Evolutionary conservation across 2,329 filamentous ascomycete species (phyloP).

Genomic region (Aspergillus tanneri): DNA sequence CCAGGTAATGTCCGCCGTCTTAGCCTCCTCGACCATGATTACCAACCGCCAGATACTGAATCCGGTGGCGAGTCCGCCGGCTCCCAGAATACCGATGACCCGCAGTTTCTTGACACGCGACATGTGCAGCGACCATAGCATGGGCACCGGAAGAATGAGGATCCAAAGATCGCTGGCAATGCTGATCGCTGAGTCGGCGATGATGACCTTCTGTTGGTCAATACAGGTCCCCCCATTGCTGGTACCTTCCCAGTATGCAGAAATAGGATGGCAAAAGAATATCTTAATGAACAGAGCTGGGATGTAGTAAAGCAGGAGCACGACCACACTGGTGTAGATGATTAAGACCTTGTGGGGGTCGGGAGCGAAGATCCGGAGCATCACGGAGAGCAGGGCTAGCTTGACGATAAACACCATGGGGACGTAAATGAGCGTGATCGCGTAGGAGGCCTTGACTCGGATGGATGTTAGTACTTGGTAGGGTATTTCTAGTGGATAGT

Average conservation of each 20-base stretch:
- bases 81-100: constrained; percentile 27
- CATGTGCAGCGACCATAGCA: constrained; percentile 29
- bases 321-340: constrained; percentile 21
- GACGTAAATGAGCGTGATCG: constrained; percentile 30
- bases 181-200: constrained; percentile 28
- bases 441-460: constrained; percentile 28
- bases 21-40: constrained; percentile 24
- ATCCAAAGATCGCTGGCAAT: constrained; percentile 28
- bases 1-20: constrained; percentile 23
- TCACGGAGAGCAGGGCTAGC: constrained; percentile 26
- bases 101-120: constrained; percentile 22
- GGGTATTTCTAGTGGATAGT: no score
- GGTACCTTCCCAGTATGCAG: constrained; percentile 23
- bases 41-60: constrained; percentile 28
- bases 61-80: constrained; percentile 27
- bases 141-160: constrained; percentile 27
- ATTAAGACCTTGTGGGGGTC: constrained; percentile 21
- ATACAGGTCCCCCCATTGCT: constrained; percentile 22
- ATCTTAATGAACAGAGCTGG: constrained; percentile 28
- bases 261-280: constrained; percentile 27
- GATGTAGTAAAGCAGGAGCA: constrained; percentile 29
- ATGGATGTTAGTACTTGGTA: no score
- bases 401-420: constrained; percentile 30
- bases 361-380: constrained; percentile 28
- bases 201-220: constrained; percentile 28